Evolutionary conservation across 495 filamentous ascomycete genomes (phyloP).

Genomic region (Podospora bellae-mahoneyi): DNA sequence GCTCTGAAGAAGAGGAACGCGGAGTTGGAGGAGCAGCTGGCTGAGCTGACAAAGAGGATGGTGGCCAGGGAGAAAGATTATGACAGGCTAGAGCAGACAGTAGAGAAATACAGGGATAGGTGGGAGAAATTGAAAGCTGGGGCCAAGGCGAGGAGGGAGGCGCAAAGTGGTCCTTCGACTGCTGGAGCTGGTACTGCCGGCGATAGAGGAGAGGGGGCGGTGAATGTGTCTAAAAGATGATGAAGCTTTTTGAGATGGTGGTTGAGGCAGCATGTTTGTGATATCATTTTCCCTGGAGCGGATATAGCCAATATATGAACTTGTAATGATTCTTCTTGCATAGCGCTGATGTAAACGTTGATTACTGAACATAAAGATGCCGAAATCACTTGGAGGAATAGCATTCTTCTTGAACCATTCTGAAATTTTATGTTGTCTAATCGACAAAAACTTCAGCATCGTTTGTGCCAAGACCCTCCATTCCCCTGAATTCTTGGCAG

Average conservation of each 20-base stretch:
- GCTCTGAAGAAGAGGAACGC: constrained; percentile 42
- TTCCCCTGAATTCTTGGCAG: background rate
- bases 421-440: background rate
- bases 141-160: constrained; percentile 64
- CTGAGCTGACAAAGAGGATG: constrained; percentile 49
- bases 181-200: background rate
- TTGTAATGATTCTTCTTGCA: background rate
- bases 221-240: background rate
- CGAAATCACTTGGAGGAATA: too few species aligned
- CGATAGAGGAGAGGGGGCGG: background rate
- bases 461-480: background rate
- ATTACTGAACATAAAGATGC: too few species aligned
- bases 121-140: constrained; percentile 86
- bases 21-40: constrained; percentile 59
- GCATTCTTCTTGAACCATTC: too few species aligned
- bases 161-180: constrained; percentile 22
- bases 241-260: background rate
- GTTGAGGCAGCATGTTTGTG: background rate
- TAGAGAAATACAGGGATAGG: constrained; percentile 67
- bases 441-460: background rate
- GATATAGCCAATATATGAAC: background rate
- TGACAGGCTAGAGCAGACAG: constrained; percentile 61
- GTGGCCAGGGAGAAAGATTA: constrained; percentile 61
- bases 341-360: too few species aligned
- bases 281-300: background rate